Conservation (phyloP, 2,329 filamentous ascomycete genomes). For the Verticillium zaregamsianum region DNA sequence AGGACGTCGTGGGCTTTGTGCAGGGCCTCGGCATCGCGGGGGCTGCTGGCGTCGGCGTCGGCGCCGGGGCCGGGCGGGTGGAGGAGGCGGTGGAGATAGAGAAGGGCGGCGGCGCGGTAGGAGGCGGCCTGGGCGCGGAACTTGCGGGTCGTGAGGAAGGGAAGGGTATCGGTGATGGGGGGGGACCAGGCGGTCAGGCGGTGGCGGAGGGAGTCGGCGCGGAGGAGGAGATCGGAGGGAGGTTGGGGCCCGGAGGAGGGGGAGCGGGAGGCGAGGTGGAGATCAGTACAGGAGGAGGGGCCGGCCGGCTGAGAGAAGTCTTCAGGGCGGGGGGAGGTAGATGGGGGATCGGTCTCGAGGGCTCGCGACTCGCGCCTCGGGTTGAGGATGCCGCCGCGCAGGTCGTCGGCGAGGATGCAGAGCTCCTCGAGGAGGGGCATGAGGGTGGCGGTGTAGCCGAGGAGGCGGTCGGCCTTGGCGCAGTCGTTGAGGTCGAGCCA, state of each 20-base stretch:
- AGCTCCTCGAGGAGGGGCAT: slow-evolving; percentile 24
- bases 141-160: slow-evolving; percentile 19
- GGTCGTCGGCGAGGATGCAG: slow-evolving; percentile 21
- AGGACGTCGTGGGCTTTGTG: slow-evolving; percentile 23
- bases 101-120: slow-evolving; percentile 18
- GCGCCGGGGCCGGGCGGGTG: slow-evolving; percentile 13
- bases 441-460: slow-evolving; percentile 23
- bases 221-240: slow-evolving; percentile 5
- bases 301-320: not conserved
- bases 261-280: not conserved
- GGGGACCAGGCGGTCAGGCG: slow-evolving; percentile 20
- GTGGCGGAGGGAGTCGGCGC: slow-evolving; percentile 14
- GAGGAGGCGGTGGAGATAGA: slow-evolving; percentile 22
- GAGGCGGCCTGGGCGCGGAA: slow-evolving; percentile 22
- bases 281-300: not conserved
- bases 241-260: not conserved
- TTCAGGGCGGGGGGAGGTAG: not conserved
- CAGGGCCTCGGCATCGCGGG: slow-evolving; percentile 16
- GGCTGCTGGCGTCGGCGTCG: slow-evolving; percentile 4
- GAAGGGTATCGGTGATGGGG: slow-evolving; percentile 12
- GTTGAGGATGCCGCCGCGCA: slow-evolving; percentile 10
- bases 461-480: slow-evolving; percentile 21
- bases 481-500: slow-evolving; percentile 20
- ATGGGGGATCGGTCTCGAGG: not conserved
- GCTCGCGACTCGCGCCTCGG: not conserved